phyloP scores from a whole-genome alignment of 331 rosid genomes.

The Malus hybrid region DNA sequence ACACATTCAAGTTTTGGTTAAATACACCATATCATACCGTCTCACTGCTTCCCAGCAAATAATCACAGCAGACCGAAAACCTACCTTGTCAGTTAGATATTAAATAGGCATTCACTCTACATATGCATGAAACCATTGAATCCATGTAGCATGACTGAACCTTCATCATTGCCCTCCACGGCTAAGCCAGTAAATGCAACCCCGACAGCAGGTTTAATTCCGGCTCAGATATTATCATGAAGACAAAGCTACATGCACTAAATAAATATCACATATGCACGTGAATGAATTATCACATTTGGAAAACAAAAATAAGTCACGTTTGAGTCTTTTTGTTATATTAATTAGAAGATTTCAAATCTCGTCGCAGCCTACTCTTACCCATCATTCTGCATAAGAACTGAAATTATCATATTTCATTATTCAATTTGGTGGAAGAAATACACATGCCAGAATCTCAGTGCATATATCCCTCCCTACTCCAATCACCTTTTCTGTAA shows the following conservation, averaged over 20 bases:
- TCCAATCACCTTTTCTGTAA: constrained; percentile 49
- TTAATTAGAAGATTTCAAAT: neutral
- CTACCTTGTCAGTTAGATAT: neutral
- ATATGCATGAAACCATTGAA: neutral
- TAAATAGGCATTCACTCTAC: neutral
- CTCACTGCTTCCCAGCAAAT: neutral
- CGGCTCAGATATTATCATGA: neutral
- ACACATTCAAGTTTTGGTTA: neutral
- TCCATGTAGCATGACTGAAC: neutral
- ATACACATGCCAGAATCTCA: constrained; percentile 1
- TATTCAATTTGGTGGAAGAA: too few relatives aligned
- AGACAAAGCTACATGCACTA: neutral
- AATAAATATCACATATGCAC: neutral
- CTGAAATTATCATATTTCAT: too few relatives aligned
- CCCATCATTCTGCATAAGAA: neutral
- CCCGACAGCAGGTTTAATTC: neutral
- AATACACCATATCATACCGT: neutral
- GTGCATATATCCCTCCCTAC: constrained; percentile 64
- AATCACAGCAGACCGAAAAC: neutral
- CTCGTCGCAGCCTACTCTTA: neutral
- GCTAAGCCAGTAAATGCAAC: neutral
- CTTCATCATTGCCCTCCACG: neutral
- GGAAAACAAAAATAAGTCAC: neutral
- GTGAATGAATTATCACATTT: neutral
- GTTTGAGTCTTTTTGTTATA: neutral